A percentile compares a stretch with the other conserved stretches of the same genome.
Evolutionary conservation across 305 asterid genomes (phyloP).

Genomic region (Fraxinus sp.): DNA sequence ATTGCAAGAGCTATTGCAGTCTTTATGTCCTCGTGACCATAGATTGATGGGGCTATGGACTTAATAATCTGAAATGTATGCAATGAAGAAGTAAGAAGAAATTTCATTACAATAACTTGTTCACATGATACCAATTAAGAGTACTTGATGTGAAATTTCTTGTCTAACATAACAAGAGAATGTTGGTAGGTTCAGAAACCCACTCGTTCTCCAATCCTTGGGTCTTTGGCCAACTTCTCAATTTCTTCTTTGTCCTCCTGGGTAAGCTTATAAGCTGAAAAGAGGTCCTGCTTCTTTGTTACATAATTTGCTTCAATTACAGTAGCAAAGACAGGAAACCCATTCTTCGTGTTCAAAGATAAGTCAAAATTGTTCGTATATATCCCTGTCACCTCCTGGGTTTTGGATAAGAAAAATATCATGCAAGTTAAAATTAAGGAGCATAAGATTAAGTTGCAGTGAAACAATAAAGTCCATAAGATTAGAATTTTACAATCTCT

Average conservation of each 20-base stretch:
- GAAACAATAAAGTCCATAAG: constrained; percentile 8
- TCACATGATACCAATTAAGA: constrained; percentile 2
- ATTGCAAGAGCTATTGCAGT: constrained; percentile 95
- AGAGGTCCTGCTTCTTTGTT: constrained; percentile 92
- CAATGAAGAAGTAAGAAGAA: constrained; percentile 7
- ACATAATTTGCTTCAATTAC: constrained; percentile 93
- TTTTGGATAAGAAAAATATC: constrained; percentile 22
- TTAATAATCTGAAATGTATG: constrained; percentile 58
- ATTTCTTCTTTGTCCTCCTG: constrained; percentile 98
- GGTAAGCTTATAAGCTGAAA: constrained; percentile 93
- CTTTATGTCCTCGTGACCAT: constrained; percentile 95
- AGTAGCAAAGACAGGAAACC: constrained; percentile 97
- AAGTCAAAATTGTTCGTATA: constrained; percentile 94
- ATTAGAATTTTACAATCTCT: constrained; percentile 65
- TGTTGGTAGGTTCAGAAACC: constrained; percentile 22
- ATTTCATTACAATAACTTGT: background rate
- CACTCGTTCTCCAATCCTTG: constrained; percentile 91
- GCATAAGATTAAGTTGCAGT: background rate
- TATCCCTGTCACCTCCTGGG: constrained; percentile 95
- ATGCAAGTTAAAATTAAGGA: constrained; percentile 6
- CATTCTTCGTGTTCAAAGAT: constrained; percentile 94
- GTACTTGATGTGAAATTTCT: background rate
- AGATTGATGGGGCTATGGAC: constrained; percentile 97
- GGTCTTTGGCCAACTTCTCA: constrained; percentile 92
- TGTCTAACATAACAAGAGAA: background rate